Percentiles rank a stretch among this genome's conserved stretches.
Conservation (phyloP, 2,329 filamentous ascomycete genomes). For the Penicillium aurantiogriseum region DNA sequence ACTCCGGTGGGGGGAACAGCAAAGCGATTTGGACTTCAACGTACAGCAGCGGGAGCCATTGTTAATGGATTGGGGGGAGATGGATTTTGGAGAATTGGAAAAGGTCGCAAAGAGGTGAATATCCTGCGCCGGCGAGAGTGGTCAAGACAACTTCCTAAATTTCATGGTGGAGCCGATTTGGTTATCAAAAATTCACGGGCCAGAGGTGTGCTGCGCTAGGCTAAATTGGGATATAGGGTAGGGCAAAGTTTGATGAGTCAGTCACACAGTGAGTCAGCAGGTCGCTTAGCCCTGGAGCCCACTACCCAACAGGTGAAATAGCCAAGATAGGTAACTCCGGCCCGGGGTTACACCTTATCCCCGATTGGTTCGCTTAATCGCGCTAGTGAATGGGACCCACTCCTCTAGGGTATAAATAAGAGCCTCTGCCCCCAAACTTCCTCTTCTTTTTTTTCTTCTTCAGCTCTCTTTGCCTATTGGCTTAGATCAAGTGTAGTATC, state of each 20-base stretch:
- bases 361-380: conserved; percentile 5
- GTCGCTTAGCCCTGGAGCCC: not conserved
- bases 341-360: rapidly evolving
- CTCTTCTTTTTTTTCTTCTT: conserved; percentile 47
- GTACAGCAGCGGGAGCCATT: conserved; percentile 90
- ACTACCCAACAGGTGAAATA: not conserved
- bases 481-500: conserved; percentile 97
- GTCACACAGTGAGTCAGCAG: not conserved
- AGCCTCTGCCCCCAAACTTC: conserved; percentile 24
- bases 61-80: conserved; percentile 46
- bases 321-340: not conserved
- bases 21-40: conserved; percentile 73
- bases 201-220: conserved; percentile 29
- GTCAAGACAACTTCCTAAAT: conserved; percentile 28
- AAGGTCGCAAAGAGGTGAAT: conserved; percentile 77
- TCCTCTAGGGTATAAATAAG: conserved; percentile 32
- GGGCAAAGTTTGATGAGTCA: not conserved
- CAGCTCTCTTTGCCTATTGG: conserved; percentile 57
- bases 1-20: conserved; percentile 69
- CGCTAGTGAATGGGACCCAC: not conserved
- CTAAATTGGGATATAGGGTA: conserved; percentile 13
- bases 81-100: conserved; percentile 33
- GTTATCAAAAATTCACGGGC: conserved; percentile 17
- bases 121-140: conserved; percentile 70
- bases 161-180: conserved; percentile 29